Base-by-base conservation (phyloP, 768 basidiomycete species). In the Pleurotus sapidus region DNA sequence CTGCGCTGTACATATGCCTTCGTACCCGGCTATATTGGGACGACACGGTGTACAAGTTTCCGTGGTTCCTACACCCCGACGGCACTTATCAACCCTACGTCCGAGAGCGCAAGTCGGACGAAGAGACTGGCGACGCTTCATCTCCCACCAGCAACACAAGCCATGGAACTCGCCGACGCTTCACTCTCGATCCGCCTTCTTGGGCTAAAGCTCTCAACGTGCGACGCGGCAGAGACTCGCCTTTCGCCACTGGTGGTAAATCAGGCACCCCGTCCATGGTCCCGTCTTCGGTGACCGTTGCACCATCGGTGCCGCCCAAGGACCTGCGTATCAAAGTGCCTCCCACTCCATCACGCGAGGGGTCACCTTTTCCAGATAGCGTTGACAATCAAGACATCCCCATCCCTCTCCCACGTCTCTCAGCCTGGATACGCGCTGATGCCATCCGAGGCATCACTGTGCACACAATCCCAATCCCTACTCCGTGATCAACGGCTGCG, bases 151-250 rank as follows among this genome's bases (percentile, higher is more conserved):
- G 24, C 51, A 14, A 23, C 9, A 8, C 38, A 18, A 39, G 8
- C 42, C 42, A 54, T 17, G 9, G 42, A n/a, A 24, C 51, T 34
- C 17, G 30, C 30, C 30, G 30, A 34, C 34, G 34, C n/a, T 24
- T 38, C 37, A 54, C 51, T 23, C 51, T 54, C 24, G 51, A 54
- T 42, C 51, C 51, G 23, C 51, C 51, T 1, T 73, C 74, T 5
- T 87, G 84, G 85, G 82, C 82, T 17, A 69, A 73, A 57, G 60
- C 64, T n/a, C 63, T 64, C 7, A 65, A 65, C 18, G 67, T 77
- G 46, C 79, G 80, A 42, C 84, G 87, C 38, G 87, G 86, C 2
- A 68, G 83, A 12, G 86, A 87, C 60, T 61, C 62, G 4, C 87
- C 87, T 1, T 88, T 87, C 63, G 60, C 63, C 37, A 59, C 60